Evolutionary conservation across 306 rosid species (phyloP), one percentile per base, ranked within the genome.

Genomic region (Notholithocarpus densiflorus): DNA sequence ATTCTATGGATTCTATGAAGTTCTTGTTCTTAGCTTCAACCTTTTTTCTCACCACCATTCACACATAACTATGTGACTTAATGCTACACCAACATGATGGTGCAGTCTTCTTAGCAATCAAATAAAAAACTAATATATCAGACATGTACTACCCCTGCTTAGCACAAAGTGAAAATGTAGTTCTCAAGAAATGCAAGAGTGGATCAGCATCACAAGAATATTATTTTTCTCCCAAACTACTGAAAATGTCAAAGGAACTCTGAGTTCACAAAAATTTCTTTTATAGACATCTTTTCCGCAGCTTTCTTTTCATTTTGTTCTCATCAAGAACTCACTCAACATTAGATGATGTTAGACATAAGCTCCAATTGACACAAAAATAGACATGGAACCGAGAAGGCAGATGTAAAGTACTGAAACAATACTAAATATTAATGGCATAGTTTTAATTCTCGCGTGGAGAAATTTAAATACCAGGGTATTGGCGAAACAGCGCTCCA

Each of bases 401-500:
- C 14, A 61, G 32, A 61, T 4, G 5, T 24, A 12, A 26, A 26
- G 68, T 23, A 61, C 18, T 32, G 2, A 5, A n/a, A 53, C 24
- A 18, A 77, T 23, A 53, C 2, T 64, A 17, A 70, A 68, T 57
- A 21, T 60, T 9, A 61, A 26, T 3, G 27, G 14, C 27, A 60
- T 11, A 4, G 29, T 52, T 5, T 17, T 72, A 72, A 24, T 20
- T 48, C 75, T 37, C 78, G 19, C 56, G 1, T 60, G 23, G 29
- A 45, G 56, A 34, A 85, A 31, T 66, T 66, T 83, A 78, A 59
- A 72, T 87, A 95, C 98, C 98, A 19, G 98, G 97, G 81, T 89
- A 95, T 83, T 91, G 97, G 68, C 97, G 95, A 84, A 95, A 95
- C 80, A 95, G 76, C 19, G 97, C 97, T 90, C 98, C 97, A 85